Percentiles rank a stretch among this genome's conserved stretches.
These are phyloP conservation scores for Phyllosticta citriasiana DNA, from an alignment of 2,329 filamentous ascomycete genomes.

Conservation along the genomic window DNA sequence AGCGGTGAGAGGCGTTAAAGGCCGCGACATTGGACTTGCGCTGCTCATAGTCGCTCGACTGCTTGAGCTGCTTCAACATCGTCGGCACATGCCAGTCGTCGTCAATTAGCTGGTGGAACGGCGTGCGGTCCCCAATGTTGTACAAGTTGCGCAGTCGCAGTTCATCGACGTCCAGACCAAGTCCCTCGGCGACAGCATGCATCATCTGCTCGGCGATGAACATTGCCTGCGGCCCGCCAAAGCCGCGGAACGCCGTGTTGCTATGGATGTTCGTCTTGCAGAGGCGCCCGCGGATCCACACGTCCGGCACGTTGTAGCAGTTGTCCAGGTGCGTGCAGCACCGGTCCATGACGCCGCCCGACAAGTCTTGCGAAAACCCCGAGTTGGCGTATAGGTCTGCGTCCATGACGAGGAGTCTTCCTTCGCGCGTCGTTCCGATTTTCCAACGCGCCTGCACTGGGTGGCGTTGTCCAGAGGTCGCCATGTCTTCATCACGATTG, in stretches of 20 bases:
- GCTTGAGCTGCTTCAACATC: slow-evolving; percentile 76
- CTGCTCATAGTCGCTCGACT: slow-evolving; percentile 61
- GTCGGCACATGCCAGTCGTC: slow-evolving; percentile 84
- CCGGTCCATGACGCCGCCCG: slow-evolving; percentile 71
- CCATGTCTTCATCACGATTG: slow-evolving; percentile 90
- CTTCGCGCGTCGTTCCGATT: slow-evolving; percentile 81
- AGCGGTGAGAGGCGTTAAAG: slow-evolving; percentile 77
- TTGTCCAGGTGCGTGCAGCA: slow-evolving; percentile 78
- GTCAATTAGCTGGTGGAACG: slow-evolving; percentile 78
- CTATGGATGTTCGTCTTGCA: slow-evolving; percentile 95
- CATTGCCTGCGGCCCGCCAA: slow-evolving; percentile 89
- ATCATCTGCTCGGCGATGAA: slow-evolving; percentile 86
- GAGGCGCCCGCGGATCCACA: slow-evolving; percentile 71
- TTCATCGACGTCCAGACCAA: slow-evolving; percentile 73
- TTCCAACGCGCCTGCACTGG: slow-evolving; percentile 87
- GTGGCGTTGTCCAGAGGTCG: slow-evolving; percentile 81
- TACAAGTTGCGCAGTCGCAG: slow-evolving; percentile 82
- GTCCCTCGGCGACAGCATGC: slow-evolving; percentile 75
- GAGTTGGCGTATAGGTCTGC: slow-evolving; percentile 85
- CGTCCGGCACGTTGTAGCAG: slow-evolving; percentile 78
- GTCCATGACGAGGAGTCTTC: slow-evolving; percentile 83
- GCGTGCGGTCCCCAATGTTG: slow-evolving; percentile 62
- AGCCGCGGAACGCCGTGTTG: slow-evolving; percentile 91
- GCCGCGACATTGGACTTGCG: slow-evolving; percentile 58
- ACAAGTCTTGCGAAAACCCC: slow-evolving; percentile 61